phyloP scores from a whole-genome alignment of 768 basidiomycete genomes.

The Polyporus arcularius region DNA sequence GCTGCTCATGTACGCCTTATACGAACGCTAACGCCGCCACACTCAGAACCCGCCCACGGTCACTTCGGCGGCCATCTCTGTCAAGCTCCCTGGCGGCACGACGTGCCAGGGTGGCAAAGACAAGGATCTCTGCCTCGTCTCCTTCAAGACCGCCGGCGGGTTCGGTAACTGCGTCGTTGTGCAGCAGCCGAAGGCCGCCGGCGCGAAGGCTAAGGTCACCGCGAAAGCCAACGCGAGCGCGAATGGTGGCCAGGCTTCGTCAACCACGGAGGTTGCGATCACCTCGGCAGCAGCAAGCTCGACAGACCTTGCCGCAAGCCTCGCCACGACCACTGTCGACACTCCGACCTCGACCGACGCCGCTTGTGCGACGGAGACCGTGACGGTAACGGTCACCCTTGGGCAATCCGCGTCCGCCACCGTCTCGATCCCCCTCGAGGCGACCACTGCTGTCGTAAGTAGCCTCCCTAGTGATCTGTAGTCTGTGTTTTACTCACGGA shows the following conservation, averaged over 20 bases:
- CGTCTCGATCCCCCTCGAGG: no score
- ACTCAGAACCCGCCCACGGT: conserved; percentile 36
- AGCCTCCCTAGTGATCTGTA: no score
- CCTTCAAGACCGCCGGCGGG: conserved; percentile 48
- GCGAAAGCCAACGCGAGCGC: conserved; percentile 8
- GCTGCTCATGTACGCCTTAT: neutral
- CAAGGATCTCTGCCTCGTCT: conserved; percentile 50
- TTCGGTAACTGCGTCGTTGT: conserved; percentile 60
- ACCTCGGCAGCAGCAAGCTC: neutral
- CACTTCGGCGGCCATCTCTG: conserved; percentile 43
- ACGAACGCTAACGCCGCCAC: neutral
- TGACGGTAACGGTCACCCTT: no score
- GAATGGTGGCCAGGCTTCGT: conserved; percentile 13
- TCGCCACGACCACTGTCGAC: no score
- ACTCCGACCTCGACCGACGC: no score
- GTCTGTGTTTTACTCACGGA: no score
- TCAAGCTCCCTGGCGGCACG: conserved; percentile 49
- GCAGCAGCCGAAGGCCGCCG: conserved; percentile 26
- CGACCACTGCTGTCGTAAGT: no score
- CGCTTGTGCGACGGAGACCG: no score
- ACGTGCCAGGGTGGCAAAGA: conserved; percentile 50
- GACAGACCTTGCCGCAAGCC: neutral
- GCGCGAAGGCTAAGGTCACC: conserved; percentile 9
- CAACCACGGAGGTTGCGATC: neutral
- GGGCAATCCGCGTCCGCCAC: no score